Base-by-base conservation (phyloP, 2,329 filamentous ascomycete genomes). In the Aspergillus proliferans region DNA sequence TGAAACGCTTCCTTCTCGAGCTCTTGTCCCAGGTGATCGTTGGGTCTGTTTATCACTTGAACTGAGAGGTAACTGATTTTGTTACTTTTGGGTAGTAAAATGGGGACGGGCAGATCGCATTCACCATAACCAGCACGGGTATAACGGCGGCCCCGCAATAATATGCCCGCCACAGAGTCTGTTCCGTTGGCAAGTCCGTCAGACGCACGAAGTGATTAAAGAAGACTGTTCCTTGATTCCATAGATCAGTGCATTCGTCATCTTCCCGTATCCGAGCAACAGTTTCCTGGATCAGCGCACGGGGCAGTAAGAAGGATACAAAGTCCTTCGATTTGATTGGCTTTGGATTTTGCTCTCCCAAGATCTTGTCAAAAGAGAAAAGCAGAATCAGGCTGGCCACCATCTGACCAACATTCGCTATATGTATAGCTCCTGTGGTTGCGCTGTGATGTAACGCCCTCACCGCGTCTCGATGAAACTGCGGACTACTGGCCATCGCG, bases 331-430 rank as follows among this genome's bases (percentile, higher is more conserved):
- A 4, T 15, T 39, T 39, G 5, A 39, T 9, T 9, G 15, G 36
- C 1, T 3, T 8, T 4, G n/a, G 36, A 3, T 14, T 3, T 39
- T 18, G 6, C 15, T 39, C 14, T 14, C 36, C 36, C 3, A 19
- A 8, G 5, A 53, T 14, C 15, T 38, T 18, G 24, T 49, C 50
- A 33, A 47, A 41, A 1, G 47, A 39, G 43, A 50, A 49, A 6
- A 52, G 28, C 4, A 50, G 24, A 8, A 47, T 21, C 8, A 50
- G 14, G 10, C 38, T 24, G 1, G 22, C 41, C 7, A 42, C 34
- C 21, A 50, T 36, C 21, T 49, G 33, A 4, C 50, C 47, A 4
- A 45, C 7, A 24, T 52, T 41, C 6, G 47, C 47, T 10, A 30
- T 21, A 19, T 46, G 15, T 24, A 52, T 49, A 18, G 22, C 12